Evolutionary conservation across 1,284 basidiomycete species (phyloP).

Genomic region (Xerocomus tenax): DNA sequence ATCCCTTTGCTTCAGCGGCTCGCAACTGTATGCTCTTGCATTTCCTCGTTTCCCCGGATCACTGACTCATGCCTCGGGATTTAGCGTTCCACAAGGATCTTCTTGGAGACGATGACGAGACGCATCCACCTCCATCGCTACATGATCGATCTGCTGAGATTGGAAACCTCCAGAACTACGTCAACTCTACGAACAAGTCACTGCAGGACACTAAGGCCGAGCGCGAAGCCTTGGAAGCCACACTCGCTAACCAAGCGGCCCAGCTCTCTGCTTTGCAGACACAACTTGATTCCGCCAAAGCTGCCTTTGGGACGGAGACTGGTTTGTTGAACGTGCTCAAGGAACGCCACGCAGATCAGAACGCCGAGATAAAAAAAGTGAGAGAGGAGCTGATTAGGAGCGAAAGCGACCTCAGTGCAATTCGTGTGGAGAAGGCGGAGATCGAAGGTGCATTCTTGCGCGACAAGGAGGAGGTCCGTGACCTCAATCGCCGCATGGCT

Average conservation of each 20-base stretch:
- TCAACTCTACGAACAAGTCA: constrained; percentile 71
- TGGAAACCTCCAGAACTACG: constrained; percentile 77
- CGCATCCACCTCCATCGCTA: constrained; percentile 42
- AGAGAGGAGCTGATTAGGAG: constrained; percentile 79
- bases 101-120: constrained; percentile 63
- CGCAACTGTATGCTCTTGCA: constrained; percentile 25
- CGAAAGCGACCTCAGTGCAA: constrained; percentile 86
- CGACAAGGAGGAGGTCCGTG: constrained; percentile 92
- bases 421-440: constrained; percentile 87
- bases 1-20: constrained; percentile 37
- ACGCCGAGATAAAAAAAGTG: constrained; percentile 65
- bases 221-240: constrained; percentile 48
- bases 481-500: constrained; percentile 75
- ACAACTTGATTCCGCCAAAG: constrained; percentile 68
- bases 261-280: constrained; percentile 67
- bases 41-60: constrained; percentile 7
- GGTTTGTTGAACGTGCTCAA: constrained; percentile 67
- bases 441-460: constrained; percentile 80
- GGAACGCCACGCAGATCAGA: constrained; percentile 66
- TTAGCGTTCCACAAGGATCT: constrained; percentile 41
- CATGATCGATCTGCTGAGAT: constrained; percentile 73
- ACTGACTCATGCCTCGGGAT: constrained; percentile 9
- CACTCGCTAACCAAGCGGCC: constrained; percentile 53
- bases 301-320: constrained; percentile 80
- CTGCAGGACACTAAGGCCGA: constrained; percentile 55